Evolutionary conservation across 2,329 filamentous ascomycete species (phyloP).

Genomic region (Fusarium sp.): DNA sequence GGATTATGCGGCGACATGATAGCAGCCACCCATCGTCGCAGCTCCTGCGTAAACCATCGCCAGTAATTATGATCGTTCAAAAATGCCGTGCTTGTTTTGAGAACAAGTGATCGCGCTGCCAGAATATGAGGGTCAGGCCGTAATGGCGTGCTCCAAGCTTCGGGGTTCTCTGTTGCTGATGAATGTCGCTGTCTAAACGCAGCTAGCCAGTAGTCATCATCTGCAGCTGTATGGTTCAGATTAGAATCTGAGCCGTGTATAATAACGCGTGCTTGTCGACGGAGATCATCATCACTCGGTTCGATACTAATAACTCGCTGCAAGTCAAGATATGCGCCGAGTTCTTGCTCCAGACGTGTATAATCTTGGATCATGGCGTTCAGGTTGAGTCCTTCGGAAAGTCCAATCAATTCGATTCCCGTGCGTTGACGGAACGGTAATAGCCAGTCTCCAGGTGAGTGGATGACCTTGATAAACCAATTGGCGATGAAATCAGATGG

Average conservation of each 20-base stretch:
- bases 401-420: constrained; percentile 4
- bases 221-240: constrained; percentile 40
- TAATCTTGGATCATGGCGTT: constrained; percentile 42
- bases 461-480: constrained; percentile 43
- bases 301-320: constrained; percentile 39
- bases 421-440: constrained; percentile 35
- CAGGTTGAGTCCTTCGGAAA: not conserved
- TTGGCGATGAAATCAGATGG: constrained; percentile 46
- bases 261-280: constrained; percentile 38
- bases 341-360: constrained; percentile 35
- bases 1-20: constrained; percentile 48
- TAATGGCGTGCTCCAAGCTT: constrained; percentile 11
- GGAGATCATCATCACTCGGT: constrained; percentile 36
- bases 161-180: not conserved
- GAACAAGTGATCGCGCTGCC: constrained; percentile 22
- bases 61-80: constrained; percentile 46
- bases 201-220: constrained; percentile 43
- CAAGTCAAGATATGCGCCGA: constrained; percentile 30
- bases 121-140: constrained; percentile 19
- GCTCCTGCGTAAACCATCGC: constrained; percentile 42
- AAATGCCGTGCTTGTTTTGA: constrained; percentile 39
- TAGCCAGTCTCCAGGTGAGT: constrained; percentile 40
- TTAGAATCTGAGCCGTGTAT: constrained; percentile 37
- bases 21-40: constrained; percentile 43
- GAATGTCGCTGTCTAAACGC: constrained; percentile 45